phyloP scores from a whole-genome alignment of 179 eudicot species.

The Monotropa hypopitys region DNA sequence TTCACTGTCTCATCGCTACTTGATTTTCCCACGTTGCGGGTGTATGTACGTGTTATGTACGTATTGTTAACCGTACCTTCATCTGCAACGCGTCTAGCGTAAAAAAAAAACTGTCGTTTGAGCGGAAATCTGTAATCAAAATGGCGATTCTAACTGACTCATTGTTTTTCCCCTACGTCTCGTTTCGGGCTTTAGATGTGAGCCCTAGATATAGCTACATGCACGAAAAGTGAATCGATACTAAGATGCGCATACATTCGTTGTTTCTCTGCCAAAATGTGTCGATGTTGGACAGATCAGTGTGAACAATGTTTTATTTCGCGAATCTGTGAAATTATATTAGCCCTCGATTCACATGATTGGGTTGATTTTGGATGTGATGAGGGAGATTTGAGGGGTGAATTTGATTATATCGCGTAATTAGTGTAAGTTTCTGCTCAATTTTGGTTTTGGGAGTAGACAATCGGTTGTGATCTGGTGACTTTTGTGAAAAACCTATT shows the following conservation, averaged over 20 bases:
- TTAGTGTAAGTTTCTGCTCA: neutral
- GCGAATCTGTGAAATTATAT: neutral
- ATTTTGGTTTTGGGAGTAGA: neutral
- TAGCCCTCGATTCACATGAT: neutral
- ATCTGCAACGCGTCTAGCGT: neutral
- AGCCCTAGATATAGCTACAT: neutral
- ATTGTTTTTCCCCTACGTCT: neutral
- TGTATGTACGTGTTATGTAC: neutral
- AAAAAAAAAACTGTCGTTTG: neutral
- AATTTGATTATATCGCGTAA: neutral
- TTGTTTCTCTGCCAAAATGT: neutral
- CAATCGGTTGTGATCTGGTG: neutral
- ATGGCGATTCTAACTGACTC: neutral
- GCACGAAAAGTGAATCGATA: no score
- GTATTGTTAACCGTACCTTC: neutral
- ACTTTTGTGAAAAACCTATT: neutral
- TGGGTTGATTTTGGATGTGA: neutral
- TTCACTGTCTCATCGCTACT: slow-evolving; percentile 47
- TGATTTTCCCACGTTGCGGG: slow-evolving; percentile 79
- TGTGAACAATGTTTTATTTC: no score
- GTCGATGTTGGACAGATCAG: neutral
- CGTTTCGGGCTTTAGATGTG: neutral
- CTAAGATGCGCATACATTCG: neutral
- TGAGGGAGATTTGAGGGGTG: neutral
- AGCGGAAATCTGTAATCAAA: neutral